Evolutionary conservation across 2,329 filamentous ascomycete species (phyloP).

Genomic region (Xylariales sp.): DNA sequence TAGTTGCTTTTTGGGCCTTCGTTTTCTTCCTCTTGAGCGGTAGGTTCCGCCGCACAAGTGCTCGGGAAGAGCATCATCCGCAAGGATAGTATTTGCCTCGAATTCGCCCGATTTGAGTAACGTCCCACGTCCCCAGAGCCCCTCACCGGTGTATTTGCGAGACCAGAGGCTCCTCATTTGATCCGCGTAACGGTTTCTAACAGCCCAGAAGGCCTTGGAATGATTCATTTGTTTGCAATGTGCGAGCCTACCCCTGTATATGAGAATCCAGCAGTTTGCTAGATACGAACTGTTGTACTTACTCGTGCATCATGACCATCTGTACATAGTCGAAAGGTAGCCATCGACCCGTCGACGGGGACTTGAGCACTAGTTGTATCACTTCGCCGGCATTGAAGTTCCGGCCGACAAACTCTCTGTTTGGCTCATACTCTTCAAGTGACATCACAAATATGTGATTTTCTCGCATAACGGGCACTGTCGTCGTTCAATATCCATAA

Average conservation of each 20-base stretch:
- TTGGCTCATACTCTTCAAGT: conserved; percentile 84
- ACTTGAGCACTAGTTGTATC: conserved; percentile 83
- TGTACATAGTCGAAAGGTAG: conserved; percentile 85
- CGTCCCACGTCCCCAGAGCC: conserved; percentile 82
- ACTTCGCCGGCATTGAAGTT: conserved; percentile 93
- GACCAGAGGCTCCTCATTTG: conserved; percentile 78
- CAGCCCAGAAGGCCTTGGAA: conserved; percentile 81
- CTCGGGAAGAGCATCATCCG: conserved; percentile 70
- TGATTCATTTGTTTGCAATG: conserved; percentile 96
- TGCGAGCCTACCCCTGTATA: conserved; percentile 64
- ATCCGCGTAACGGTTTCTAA: conserved; percentile 77
- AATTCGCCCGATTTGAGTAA: conserved; percentile 71
- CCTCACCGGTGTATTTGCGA: conserved; percentile 80
- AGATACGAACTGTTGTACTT: conserved; percentile 31
- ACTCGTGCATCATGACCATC: conserved; percentile 96
- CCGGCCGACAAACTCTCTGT: conserved; percentile 84
- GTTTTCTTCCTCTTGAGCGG: conserved; percentile 68
- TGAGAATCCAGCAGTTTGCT: background rate
- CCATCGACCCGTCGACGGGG: conserved; percentile 74
- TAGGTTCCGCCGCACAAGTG: conserved; percentile 87
- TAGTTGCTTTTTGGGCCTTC: conserved; percentile 63
- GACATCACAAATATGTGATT: conserved; percentile 73
- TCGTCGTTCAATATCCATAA: conserved; percentile 7
- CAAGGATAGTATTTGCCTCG: conserved; percentile 62
- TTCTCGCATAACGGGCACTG: conserved; percentile 76